Percentiles rank a stretch among this genome's conserved stretches.
These are phyloP conservation scores for Termitomyces sp. DNA, from an alignment of 768 basidiomycete genomes.

Conservation along the genomic window DNA sequence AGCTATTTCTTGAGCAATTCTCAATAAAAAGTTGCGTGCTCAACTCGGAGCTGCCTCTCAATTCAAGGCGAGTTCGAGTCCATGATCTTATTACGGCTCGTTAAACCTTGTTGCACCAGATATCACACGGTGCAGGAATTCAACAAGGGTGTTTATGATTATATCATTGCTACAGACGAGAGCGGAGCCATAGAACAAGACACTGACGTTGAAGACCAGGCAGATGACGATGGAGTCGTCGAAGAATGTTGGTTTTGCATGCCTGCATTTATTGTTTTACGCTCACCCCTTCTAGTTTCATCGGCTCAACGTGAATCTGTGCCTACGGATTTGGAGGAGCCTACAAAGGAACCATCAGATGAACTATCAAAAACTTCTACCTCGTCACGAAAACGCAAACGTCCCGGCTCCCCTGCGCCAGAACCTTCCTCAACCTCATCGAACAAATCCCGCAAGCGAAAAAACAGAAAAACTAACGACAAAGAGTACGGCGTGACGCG, in stretches of 20 bases:
- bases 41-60: slow-evolving; percentile 92
- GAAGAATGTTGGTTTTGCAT: slow-evolving; percentile 25
- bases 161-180: slow-evolving; percentile 98
- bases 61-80: slow-evolving; percentile 60
- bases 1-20: slow-evolving; percentile 98
- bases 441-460: slow-evolving; percentile 46
- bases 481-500: slow-evolving; percentile 92
- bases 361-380: slow-evolving; percentile 14
- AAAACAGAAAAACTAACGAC: slow-evolving; percentile 44
- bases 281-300: slow-evolving; percentile 32
- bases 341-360: slow-evolving; percentile 4
- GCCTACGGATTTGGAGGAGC: slow-evolving; percentile 13
- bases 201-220: slow-evolving; percentile 40
- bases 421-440: slow-evolving; percentile 16
- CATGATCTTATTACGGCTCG: background rate
- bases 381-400: slow-evolving; percentile 51
- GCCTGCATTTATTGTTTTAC: background rate
- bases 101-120: slow-evolving; percentile 28
- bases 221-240: slow-evolving; percentile 30
- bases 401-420: slow-evolving; percentile 33
- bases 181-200: slow-evolving; percentile 46
- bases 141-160: slow-evolving; percentile 97
- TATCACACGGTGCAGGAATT: slow-evolving; percentile 98
- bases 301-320: slow-evolving; percentile 45
- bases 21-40: slow-evolving; percentile 94